Percentiles rank a stretch among this genome's conserved stretches.
These are phyloP conservation scores for Ogataea haglerorum DNA, from an alignment of 805 yeast genomes.

Conservation along the genomic window DNA sequence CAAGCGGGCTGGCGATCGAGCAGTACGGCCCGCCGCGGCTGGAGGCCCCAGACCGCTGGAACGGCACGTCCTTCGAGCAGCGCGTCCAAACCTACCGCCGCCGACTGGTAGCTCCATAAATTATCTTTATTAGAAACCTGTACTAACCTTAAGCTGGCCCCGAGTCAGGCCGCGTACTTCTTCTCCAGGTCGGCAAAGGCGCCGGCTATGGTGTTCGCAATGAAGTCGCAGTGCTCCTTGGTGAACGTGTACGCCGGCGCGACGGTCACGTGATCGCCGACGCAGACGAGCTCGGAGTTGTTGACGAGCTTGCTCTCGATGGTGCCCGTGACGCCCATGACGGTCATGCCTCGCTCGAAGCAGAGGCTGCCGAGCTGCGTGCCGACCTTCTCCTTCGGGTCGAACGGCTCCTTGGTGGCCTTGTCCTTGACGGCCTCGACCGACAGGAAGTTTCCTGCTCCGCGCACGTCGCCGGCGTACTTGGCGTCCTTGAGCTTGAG, in stretches of 20 bases:
- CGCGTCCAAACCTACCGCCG: slow-evolving; percentile 33
- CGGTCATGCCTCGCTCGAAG: slow-evolving; percentile 44
- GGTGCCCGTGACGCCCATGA: slow-evolving; percentile 47
- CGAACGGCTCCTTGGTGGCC: slow-evolving; percentile 48
- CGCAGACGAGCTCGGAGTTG: slow-evolving; percentile 28
- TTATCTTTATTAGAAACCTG: not conserved
- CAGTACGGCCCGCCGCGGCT: slow-evolving; percentile 67
- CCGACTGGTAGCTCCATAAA: not conserved
- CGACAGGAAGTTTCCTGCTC: slow-evolving; percentile 59
- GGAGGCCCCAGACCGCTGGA: slow-evolving; percentile 45
- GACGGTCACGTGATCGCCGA: slow-evolving; percentile 45
- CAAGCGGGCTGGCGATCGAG: slow-evolving; percentile 81
- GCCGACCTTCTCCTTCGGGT: slow-evolving; percentile 35
- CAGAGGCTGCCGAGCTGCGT: slow-evolving; percentile 33
- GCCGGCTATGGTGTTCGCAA: slow-evolving; percentile 38
- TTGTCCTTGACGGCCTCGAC: slow-evolving; percentile 55
- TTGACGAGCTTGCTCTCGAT: slow-evolving; percentile 22
- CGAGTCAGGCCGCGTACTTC: slow-evolving; percentile 12
- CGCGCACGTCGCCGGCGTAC: slow-evolving; percentile 58
- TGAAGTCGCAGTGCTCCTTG: slow-evolving; percentile 40
- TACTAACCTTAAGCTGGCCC: no score
- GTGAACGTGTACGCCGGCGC: slow-evolving; percentile 47
- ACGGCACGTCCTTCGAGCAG: slow-evolving; percentile 45
- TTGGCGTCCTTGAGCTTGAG: slow-evolving; percentile 34
- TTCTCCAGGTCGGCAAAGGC: slow-evolving; percentile 38